phyloP scores from a whole-genome alignment of 768 basidiomycete species.

The Termitomyces sp. region DNA sequence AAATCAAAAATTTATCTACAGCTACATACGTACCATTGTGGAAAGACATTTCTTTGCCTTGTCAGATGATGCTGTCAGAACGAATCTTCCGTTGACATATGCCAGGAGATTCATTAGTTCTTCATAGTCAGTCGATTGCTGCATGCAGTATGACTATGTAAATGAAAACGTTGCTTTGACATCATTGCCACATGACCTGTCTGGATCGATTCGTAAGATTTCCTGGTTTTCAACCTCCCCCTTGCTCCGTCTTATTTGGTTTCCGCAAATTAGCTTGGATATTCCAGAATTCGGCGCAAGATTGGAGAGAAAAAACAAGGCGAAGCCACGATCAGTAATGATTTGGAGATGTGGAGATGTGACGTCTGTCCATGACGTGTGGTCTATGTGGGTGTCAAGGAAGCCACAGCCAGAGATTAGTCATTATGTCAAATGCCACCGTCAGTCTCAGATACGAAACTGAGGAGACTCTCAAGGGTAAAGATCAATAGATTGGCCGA shows the following conservation, averaged over 20 bases:
- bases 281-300: neutral
- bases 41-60: neutral
- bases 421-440: neutral
- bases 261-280: neutral
- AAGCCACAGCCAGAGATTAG: no score
- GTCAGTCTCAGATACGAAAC: neutral
- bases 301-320: neutral
- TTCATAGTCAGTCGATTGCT: no score
- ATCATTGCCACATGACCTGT: neutral
- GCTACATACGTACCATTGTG: neutral
- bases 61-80: neutral
- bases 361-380: no score
- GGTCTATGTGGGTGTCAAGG: neutral
- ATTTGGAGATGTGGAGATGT: no score
- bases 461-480: neutral
- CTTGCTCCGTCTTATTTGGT: no score
- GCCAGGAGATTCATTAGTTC: neutral
- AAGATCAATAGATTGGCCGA: neutral
- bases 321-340: neutral
- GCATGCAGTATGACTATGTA: neutral
- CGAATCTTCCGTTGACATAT: neutral
- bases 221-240: no score
- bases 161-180: neutral
- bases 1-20: neutral
- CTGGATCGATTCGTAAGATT: neutral